A percentile compares a stretch with the other conserved stretches of the same genome.
These are phyloP conservation scores for Orbilia quercus DNA, from an alignment of 2,329 filamentous ascomycete species.

Conservation along the genomic window DNA sequence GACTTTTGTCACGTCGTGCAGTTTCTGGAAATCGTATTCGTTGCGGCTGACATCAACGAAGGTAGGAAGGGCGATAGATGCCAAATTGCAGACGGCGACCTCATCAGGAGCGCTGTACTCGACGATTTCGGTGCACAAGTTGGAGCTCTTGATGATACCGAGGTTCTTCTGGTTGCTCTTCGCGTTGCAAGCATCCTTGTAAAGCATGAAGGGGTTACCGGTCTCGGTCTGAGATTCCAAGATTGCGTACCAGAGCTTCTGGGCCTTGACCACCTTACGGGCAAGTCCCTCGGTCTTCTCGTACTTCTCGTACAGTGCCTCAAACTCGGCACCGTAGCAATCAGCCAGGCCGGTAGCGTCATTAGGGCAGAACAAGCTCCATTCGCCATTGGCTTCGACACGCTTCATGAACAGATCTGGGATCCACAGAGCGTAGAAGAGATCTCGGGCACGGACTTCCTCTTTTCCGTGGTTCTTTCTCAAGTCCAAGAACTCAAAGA, in stretches of 20 bases:
- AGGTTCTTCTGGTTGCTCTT: slow-evolving; percentile 99
- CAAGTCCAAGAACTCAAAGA: slow-evolving; percentile 96
- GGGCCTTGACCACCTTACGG: slow-evolving; percentile 90
- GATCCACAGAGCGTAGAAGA: slow-evolving; percentile 98
- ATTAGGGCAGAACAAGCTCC: slow-evolving; percentile 98
- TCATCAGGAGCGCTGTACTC: slow-evolving; percentile 98
- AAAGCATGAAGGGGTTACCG: slow-evolving; percentile 98
- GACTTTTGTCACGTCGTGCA: slow-evolving; percentile 92
- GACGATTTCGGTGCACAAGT: slow-evolving; percentile 97
- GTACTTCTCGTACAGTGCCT: slow-evolving; percentile 92
- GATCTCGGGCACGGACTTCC: slow-evolving; percentile 92
- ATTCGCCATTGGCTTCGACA: slow-evolving; percentile 94
- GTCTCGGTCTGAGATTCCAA: slow-evolving; percentile 98
- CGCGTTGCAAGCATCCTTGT: slow-evolving; percentile 97
- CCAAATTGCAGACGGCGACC: slow-evolving; percentile 98
- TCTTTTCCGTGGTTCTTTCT: slow-evolving; percentile 99
- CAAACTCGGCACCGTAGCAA: slow-evolving; percentile 97
- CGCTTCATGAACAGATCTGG: slow-evolving; percentile 99
- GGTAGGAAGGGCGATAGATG: slow-evolving; percentile 89
- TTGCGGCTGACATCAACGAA: slow-evolving; percentile 88
- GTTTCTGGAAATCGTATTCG: slow-evolving; percentile 93
- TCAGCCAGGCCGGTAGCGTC: slow-evolving; percentile 95
- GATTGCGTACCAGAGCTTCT: slow-evolving; percentile 99
- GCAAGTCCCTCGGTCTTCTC: slow-evolving; percentile 83
- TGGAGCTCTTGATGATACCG: slow-evolving; percentile 97